Percentiles rank a stretch among this genome's conserved stretches.
Conservation (phyloP, 2,329 filamentous ascomycete genomes). For the Penicillium griseofulvum region DNA sequence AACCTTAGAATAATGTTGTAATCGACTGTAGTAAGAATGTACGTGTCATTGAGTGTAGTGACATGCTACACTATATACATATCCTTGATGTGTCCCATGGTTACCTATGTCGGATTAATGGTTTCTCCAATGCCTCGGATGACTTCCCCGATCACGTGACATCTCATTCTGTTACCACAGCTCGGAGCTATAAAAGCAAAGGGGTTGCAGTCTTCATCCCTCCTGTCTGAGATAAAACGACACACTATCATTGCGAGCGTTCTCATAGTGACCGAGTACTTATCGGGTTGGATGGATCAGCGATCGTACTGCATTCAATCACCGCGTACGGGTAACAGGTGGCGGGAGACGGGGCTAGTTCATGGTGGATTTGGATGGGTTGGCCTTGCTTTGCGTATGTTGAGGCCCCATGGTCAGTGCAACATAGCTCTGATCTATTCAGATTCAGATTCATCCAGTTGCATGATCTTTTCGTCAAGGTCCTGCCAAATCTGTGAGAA, state of each 20-base stretch:
- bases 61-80: background rate
- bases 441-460: conserved; percentile 47
- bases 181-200: background rate
- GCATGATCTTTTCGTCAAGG: conserved; percentile 48
- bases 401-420: background rate
- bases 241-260: background rate
- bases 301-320: background rate
- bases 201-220: too few relatives aligned
- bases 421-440: conserved; percentile 27
- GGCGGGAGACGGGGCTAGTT: background rate
- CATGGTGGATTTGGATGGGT: background rate
- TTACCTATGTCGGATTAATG: background rate
- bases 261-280: background rate
- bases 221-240: too few relatives aligned
- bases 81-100: too few relatives aligned
- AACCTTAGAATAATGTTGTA: too few relatives aligned
- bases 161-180: background rate
- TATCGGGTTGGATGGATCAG: background rate
- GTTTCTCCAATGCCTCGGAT: conserved; percentile 19
- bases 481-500: conserved; percentile 32
- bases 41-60: background rate
- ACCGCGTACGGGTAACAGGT: background rate
- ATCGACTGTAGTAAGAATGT: background rate
- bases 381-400: background rate
- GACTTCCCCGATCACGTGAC: conserved; percentile 28